Conservation (phyloP, 1,139 yeast genomes). For the Blastobotrys illinoisensis region DNA sequence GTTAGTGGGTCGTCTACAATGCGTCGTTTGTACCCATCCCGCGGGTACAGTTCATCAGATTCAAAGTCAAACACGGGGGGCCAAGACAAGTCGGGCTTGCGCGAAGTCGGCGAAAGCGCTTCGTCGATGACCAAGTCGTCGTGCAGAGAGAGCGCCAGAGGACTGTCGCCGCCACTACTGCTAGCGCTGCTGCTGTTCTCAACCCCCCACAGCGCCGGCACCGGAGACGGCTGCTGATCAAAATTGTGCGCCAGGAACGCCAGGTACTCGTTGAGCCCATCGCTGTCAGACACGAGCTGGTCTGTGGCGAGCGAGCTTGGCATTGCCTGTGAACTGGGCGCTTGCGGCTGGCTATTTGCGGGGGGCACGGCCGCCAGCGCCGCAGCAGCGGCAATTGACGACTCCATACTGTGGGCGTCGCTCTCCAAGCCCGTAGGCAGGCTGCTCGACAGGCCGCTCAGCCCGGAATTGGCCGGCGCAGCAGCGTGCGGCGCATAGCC, state of each 20-base stretch:
- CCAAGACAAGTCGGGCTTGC: background rate
- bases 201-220: background rate
- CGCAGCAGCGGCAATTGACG: background rate
- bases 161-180: background rate
- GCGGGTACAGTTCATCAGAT: background rate
- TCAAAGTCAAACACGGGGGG: background rate
- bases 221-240: background rate
- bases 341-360: background rate
- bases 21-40: slow-evolving; percentile 1
- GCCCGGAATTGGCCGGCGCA: no score
- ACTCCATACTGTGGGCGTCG: no score
- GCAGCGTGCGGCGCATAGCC: background rate
- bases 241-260: background rate
- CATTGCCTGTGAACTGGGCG: background rate
- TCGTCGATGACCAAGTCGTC: background rate
- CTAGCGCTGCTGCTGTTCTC: background rate
- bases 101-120: background rate
- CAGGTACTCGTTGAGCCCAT: background rate
- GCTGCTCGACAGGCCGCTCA: no score
- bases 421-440: no score
- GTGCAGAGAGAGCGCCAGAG: background rate
- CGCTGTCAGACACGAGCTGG: background rate
- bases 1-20: background rate
- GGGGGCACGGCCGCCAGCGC: background rate
- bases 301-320: background rate